Evolutionary conservation across 768 basidiomycete species (phyloP), one percentile per base, ranked within the genome.

Genomic region (Suillus paluster): DNA sequence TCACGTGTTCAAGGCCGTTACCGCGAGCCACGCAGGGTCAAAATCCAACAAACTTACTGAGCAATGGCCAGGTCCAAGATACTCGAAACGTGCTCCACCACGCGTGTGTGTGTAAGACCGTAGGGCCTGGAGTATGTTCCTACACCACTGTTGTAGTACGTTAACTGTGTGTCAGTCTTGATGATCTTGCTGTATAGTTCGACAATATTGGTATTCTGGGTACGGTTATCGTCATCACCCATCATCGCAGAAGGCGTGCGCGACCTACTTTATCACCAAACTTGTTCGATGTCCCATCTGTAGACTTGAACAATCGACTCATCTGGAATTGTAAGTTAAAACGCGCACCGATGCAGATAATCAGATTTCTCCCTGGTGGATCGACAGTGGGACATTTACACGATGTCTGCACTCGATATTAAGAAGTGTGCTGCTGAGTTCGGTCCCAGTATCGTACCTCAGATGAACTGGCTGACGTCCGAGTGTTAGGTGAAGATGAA

Each of bases 81-180:
- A 53, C 71, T 68, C n/a, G 58, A 65, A 1, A 79, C 0, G 6
- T 64, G 64, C 60, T 69, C 71, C 23, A 52, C 61, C 33, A 60
- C 25, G 25, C 67, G 74, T 27, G 57, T 58, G 5, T 49, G 48
- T 19, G 9, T 27, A 11, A 36, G 36, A 36, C 65, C 60, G 9
- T 59, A 57, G 6, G 71, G 68, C 49, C 67, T 71, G 19, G 73
- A 74, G 58, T 72, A 72, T 3, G 80, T 66, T 4, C 79, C 79
- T 19, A 80, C 75, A 8, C 79, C 79, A 49, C 79, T 80, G 58
- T 74, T 75, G 63, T 80, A 80, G 58, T 79, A 80, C 7, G 78
- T 77, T 38, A 77, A 69, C 45, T 80, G 80, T 0, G 58, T 59
- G 3, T 71, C 66, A 48, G 63, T 62, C 64, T 80, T 80, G n/a